Evolutionary conservation across 371 early-diverging fungal genomes (phyloP).

Genomic region (Mortierella sp.): DNA sequence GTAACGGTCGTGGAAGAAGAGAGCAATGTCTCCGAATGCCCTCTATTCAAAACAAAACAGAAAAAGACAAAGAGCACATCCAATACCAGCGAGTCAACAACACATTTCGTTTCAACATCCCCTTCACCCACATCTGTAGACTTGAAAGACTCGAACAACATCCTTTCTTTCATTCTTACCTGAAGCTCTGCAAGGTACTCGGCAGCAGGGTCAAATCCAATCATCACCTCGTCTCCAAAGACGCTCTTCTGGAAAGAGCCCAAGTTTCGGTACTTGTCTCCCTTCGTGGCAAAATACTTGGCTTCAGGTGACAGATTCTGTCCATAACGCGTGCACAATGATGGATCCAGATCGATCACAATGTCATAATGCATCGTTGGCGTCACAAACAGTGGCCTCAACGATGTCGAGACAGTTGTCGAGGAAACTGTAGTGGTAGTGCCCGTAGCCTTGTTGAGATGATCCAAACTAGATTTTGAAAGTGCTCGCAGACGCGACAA

Average conservation of each 20-base stretch:
- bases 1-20: conserved; percentile 80
- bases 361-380: conserved; percentile 76
- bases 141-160: neutral
- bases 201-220: conserved; percentile 74
- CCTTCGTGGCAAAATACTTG: conserved; percentile 54
- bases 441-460: conserved; percentile 45
- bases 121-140: neutral
- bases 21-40: conserved; percentile 61
- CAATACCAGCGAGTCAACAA: no score
- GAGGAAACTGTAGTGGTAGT: conserved; percentile 21
- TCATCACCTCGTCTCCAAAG: conserved; percentile 55
- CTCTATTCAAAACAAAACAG: conserved; percentile 28
- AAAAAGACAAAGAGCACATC: neutral
- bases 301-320: conserved; percentile 64
- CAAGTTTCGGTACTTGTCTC: conserved; percentile 53
- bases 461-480: conserved; percentile 70
- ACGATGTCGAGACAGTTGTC: conserved; percentile 31
- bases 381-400: conserved; percentile 72
- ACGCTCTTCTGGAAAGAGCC: conserved; percentile 46
- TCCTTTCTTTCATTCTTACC: conserved; percentile 33
- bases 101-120: neutral
- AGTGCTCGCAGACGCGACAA: conserved; percentile 68
- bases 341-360: conserved; percentile 69
- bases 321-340: conserved; percentile 68
- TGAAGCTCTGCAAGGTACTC: conserved; percentile 70